These are phyloP conservation scores for Zygnema cylindricum DNA, from an alignment of 139 green algal genomes.

Conservation along the genomic window DNA sequence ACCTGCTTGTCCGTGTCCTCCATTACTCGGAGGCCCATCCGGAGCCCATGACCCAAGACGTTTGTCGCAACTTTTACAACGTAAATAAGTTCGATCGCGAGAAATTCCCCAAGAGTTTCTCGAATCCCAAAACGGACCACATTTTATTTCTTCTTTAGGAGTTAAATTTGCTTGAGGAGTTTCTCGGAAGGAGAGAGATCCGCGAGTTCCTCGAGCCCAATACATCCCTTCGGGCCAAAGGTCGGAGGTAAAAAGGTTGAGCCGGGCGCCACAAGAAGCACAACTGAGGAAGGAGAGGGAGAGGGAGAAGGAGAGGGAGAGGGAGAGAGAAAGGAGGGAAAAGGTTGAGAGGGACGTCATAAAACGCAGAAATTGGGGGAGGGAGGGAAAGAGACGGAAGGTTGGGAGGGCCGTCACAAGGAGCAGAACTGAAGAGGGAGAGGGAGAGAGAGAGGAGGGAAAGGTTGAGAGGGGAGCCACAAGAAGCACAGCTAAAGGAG, in stretches of 20 bases:
- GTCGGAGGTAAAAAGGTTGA: not conserved
- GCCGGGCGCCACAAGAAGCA: not conserved
- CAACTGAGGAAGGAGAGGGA: not conserved
- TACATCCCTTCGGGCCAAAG: not conserved
- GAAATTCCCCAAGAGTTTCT: conserved; percentile 26
- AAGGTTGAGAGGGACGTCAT: not conserved
- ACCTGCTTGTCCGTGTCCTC: not conserved
- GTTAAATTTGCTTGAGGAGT: not conserved
- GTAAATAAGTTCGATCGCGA: not conserved
- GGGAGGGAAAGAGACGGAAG: not conserved
- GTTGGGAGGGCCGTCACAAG: not conserved
- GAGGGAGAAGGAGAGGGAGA: not conserved
- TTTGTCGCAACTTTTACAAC: not conserved
- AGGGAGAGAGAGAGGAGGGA: not conserved
- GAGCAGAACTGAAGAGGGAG: not conserved
- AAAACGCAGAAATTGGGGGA: not conserved
- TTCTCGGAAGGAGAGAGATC: not conserved
- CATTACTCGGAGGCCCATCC: not conserved
- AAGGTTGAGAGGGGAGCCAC: not conserved
- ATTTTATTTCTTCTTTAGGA: not conserved
- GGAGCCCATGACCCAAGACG: not conserved
- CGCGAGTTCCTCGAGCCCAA: not conserved
- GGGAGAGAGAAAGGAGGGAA: too few relatives aligned
- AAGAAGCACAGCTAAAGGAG: not conserved
- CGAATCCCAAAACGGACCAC: conserved; percentile 29